Evolutionary conservation across 2,329 filamentous ascomycete genomes (phyloP), one percentile per base, ranked within the genome.

Genomic region (Elsinoe batatas): DNA sequence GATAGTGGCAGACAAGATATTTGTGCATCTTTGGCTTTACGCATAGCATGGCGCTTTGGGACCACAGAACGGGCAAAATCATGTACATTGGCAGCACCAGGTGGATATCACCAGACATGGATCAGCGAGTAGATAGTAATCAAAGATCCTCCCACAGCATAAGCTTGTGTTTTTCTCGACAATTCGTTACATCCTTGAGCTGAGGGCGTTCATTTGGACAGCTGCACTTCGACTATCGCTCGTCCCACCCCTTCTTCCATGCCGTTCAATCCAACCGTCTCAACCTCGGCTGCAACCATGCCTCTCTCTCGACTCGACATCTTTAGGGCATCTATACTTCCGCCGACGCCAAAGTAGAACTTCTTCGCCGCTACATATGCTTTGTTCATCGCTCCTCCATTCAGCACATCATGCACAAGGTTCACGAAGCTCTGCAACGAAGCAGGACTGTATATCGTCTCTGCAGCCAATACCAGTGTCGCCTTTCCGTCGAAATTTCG

Each of bases 301-400:
- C 73, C 72, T 30, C 63, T 64, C 42, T 66, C 66, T 20, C 68
- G 64, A 61, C 72, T 74, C 51, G 71, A 71, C 47, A 70, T 68
- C 57, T 74, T 71, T 62, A 93, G 88, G 61, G 87, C 87, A 66
- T 89, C 85, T 18, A 93, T 77, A 17, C 87, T 90, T 0, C 88
- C 88, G 0, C 88, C 88, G 4, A 93, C 88, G 2, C 88, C 88
- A 69, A 93, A 93, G 69, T 93, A 93, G 10, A 91, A 76, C 61
- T 81, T 80, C 72, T 93, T 93, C 1, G 88, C 88, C 2, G 80
- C 87, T 4, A 91, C 78, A 17, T 89, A 72, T 1, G 84, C 82
- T 49, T 78, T 79, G 0, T 82, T 80, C 53, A 73, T 71, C 51
- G 75, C 73, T 50, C 82, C 74, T 12, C 72, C 62, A 43, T 65